Base-by-base conservation (phyloP, 1,284 basidiomycete species). In the Ceratobasidium sp. region DNA sequence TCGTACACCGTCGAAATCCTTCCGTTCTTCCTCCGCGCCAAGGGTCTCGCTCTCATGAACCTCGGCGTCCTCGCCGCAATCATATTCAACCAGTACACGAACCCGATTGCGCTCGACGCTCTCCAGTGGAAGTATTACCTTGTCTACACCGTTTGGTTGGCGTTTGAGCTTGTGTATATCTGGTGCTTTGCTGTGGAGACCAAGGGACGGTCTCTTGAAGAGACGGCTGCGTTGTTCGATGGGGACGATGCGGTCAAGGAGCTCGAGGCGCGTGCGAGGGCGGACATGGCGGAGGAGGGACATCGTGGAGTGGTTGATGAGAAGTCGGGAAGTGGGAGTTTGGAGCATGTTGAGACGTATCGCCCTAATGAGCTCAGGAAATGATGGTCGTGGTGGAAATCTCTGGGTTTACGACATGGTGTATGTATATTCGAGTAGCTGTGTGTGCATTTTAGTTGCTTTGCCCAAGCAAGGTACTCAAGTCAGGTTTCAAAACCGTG, bases 81-180 rank as follows among this genome's bases (percentile, higher is more conserved):
- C 76, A 88, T 90, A 77, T 92, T 93, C 84, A 93, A 93, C 81
- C 91, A 93, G 81, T 93, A 92, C 79, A 88, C 90, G 80, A 94
- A 93, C 83, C 92, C 92, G 14, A 86, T 93, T 78, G 91, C 90
- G 9, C 84, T 90, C 61, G 82, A 82, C 7, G 79, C 81, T 46
- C 82, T 92, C 66, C 82, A 80, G 58, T 19, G 68, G 58, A 58
- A 58, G 48, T 41, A 74, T 78, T 81, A 81, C 77, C 76, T 78
- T 66, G 78, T 81, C 62, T 81, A 81, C 82, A 86, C 88, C 81
- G 86, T 83, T 80, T 91, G 89, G 89, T 84, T 92, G 77, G 83
- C 82, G 34, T 87, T 88, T 80, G 89, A 92, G 83, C 79, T 85
- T 75, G 83, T 86, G 49, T 91, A 88, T 85, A 81, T 88, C 79